Evolutionary conservation across 2,329 filamentous ascomycete genomes (phyloP), one percentile per base, ranked within the genome.

Genomic region (Curvularia hawaiiensis): DNA sequence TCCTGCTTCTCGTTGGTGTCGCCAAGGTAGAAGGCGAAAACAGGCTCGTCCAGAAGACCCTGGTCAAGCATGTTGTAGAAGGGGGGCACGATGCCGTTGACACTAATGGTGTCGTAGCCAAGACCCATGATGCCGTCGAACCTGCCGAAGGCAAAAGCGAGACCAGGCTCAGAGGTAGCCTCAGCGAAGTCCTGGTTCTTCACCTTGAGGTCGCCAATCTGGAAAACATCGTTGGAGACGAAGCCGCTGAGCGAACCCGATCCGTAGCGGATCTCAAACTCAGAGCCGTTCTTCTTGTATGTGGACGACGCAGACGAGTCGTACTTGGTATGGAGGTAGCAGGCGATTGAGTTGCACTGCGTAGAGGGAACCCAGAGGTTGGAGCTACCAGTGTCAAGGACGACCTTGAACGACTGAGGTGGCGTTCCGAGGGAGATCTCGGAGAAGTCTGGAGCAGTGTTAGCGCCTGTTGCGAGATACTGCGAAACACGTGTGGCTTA

Each of bases 351-450:
- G 75, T 86, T 88, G 79, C 96, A 99, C 75, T 92, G 84, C 56
- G 86, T 83, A 24, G 93, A 97, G 39, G 96, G 96, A 59, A 99
- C 93, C 96, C 96, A 99, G 63, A 99, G 86, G 84, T 99, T 99
- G 78, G 95, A 98, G 85, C 92, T 97, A 72, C 95, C 95, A 28
- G 95, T 99, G 79, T 99, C 95, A 64, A 99, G 89, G 64, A 99
- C 90, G 67, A 99, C 96, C 86, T 99, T 99, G 88, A 99, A 99
- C 68, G 82, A 85, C 83, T 99, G 95, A 33, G 95, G 89, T 65
- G 95, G 95, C 48, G 89, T 94, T 65, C 95, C 95, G 77, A 99
- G 87, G 69, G 87, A 85, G 78, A 99, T 97, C 79, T 97, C 92
- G 68, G 94, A 96, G 87, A 97, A 99, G 84, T 99, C 93, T 75